These are phyloP conservation scores for Aspergillus carlsbadensis DNA, from an alignment of 495 filamentous ascomycete genomes.

Conservation along the genomic window DNA sequence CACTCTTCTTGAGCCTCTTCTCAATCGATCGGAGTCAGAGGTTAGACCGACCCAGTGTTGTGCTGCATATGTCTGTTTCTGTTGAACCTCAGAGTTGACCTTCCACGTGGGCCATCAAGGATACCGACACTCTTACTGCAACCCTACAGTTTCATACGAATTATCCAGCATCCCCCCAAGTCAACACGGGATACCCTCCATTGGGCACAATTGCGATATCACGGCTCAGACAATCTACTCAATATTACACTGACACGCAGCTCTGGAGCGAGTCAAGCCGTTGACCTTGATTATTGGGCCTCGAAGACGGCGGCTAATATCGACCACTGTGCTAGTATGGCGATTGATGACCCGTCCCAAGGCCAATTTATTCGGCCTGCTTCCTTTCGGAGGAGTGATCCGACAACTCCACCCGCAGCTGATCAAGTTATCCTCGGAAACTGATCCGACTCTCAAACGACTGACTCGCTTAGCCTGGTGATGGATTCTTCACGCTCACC, in stretches of 20 bases:
- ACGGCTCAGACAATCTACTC: too few species aligned
- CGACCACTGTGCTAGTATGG: background rate
- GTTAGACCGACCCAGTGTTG: too few species aligned
- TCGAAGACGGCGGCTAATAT: background rate
- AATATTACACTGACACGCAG: too few species aligned
- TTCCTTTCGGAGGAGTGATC: background rate
- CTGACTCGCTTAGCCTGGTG: background rate
- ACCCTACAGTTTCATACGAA: background rate
- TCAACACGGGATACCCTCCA: too few species aligned
- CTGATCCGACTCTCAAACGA: background rate
- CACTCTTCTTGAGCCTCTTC: too few species aligned
- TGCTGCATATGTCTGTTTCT: too few species aligned
- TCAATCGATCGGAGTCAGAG: too few species aligned
- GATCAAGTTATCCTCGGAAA: conserved; percentile 1
- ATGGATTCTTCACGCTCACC: background rate
- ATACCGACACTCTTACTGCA: background rate
- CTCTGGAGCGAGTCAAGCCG: background rate
- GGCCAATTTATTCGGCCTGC: background rate
- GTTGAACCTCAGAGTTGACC: too few species aligned
- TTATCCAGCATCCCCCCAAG: too few species aligned
- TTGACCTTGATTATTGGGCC: background rate
- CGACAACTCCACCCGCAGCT: background rate
- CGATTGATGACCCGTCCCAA: background rate
- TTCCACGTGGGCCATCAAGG: too few species aligned
- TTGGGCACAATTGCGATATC: too few species aligned